A percentile compares a stretch with the other conserved stretches of the same genome.
Evolutionary conservation across 2,329 filamentous ascomycete genomes (phyloP).

Genomic region (Cladosporium sp.): DNA sequence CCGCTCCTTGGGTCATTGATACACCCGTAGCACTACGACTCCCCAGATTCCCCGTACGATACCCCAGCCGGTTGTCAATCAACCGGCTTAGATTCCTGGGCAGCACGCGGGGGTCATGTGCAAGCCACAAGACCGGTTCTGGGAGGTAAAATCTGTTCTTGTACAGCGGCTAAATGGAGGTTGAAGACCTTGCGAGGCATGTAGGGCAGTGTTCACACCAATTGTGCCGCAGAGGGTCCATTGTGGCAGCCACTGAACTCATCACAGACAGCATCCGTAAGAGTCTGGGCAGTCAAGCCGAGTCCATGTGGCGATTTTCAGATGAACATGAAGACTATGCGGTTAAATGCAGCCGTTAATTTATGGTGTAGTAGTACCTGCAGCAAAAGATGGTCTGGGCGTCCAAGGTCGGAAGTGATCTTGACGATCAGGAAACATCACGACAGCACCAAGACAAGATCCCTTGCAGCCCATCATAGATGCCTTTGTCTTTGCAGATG

Average conservation of each 20-base stretch:
- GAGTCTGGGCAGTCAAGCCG: not conserved
- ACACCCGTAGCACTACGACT: not conserved
- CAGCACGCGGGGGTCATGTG: constrained; percentile 9
- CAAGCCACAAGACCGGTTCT: not conserved
- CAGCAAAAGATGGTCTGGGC: not conserved
- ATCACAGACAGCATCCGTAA: not conserved
- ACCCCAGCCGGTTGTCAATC: not conserved
- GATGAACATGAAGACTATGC: not conserved
- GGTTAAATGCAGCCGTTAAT: constrained; percentile 3
- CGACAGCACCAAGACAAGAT: not conserved
- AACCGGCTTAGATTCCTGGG: constrained; percentile 12
- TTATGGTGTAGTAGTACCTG: not conserved
- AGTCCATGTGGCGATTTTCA: not conserved
- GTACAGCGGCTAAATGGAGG: constrained; percentile 6
- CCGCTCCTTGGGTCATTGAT: constrained; percentile 4
- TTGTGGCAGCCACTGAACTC: not conserved
- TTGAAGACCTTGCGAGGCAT: not conserved
- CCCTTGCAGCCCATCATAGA: too few species aligned
- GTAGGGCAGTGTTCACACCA: not conserved
- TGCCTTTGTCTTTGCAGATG: too few species aligned
- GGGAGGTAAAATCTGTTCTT: not conserved
- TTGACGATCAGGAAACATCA: not conserved
- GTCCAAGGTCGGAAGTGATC: not conserved
- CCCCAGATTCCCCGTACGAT: constrained; percentile 8
- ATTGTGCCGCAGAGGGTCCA: not conserved